Evolutionary conservation across 2,329 filamentous ascomycete genomes (phyloP), one percentile per base, ranked within the genome.

Genomic region (Trichoderma endophyticum): DNA sequence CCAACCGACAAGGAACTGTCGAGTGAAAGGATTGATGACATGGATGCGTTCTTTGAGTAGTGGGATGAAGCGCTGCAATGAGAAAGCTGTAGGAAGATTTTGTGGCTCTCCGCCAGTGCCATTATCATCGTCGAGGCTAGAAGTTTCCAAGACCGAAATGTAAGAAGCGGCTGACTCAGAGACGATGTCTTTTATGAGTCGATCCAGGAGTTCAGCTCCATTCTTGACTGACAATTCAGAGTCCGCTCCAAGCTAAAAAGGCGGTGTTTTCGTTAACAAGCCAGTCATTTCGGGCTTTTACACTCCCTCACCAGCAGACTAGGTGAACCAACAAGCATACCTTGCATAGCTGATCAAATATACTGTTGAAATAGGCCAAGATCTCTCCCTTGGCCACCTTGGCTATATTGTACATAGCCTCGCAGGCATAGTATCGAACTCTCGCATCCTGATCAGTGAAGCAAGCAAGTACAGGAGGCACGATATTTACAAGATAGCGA

Each of bases 341-440:
- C 88, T 98, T 98, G 85, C 95, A 97, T 70, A 99, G 85, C 26
- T 96, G 94, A 84, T 99, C 96, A 79, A 99, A 99, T 74, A 99
- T 96, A 78, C 97, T 93, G 83, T 99, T 99, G 83, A 99, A 99
- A 85, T 97, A 99, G 54, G 97, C 89, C 75, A 99, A 83, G 24
- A 99, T 96, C 82, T 99, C 96, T 48, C 97, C 96, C 83, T 99
- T 99, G 73, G 95, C 96, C 62, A 99, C 96, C 84, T 99, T 99
- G 79, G 96, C 95, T 79, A 99, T 99, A 82, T 99, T 99, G 84
- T 99, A 99, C 96, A 99, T 99, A 82, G 95, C 97, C 85, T 99
- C 96, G 83, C 96, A 99, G 28, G 96, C 96, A 83, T 99, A 99
- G 82, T 99, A 99, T 75, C 96, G 90, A 36, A 98, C 96, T 72